Evolutionary conservation across 2,329 filamentous ascomycete genomes (phyloP).

Genomic region (Talaromyces albobiverticillius): DNA sequence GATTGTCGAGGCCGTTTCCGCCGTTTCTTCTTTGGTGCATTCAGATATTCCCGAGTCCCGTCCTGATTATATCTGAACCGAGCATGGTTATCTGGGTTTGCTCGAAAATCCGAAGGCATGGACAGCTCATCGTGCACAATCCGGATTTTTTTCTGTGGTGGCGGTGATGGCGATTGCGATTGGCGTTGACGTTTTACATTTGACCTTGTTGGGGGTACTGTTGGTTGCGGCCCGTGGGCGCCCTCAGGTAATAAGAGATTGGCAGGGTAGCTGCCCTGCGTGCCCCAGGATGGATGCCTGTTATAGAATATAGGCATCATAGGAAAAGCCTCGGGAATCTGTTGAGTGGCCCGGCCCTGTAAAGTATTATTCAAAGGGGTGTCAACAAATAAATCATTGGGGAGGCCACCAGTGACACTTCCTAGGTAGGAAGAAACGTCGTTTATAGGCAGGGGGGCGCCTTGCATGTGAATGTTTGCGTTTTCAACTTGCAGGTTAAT

Average conservation of each 20-base stretch:
- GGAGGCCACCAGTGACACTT: neutral
- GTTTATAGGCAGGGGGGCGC: neutral
- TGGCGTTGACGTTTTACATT: neutral
- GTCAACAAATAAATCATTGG: neutral
- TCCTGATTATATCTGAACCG: conserved; percentile 18
- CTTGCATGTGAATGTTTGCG: neutral
- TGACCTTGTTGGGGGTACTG: neutral
- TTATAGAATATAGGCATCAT: neutral
- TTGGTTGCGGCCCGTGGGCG: neutral
- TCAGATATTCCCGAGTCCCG: conserved; percentile 21
- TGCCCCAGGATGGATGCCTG: neutral
- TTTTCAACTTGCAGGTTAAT: neutral
- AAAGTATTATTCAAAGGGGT: neutral
- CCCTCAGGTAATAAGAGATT: neutral
- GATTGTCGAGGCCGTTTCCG: neutral
- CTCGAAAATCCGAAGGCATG: conserved; percentile 20
- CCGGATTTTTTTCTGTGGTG: neutral
- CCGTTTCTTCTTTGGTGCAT: conserved; percentile 17
- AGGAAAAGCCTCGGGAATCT: neutral
- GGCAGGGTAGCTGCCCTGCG: neutral
- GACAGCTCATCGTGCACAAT: conserved; percentile 16
- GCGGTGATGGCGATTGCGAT: neutral
- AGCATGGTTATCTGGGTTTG: conserved; percentile 25
- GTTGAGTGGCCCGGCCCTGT: neutral
- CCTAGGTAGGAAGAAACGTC: neutral